Percentiles rank a stretch among this genome's conserved stretches.
phyloP scores from a whole-genome alignment of 495 filamentous ascomycete genomes.

The Neurospora sp. region DNA sequence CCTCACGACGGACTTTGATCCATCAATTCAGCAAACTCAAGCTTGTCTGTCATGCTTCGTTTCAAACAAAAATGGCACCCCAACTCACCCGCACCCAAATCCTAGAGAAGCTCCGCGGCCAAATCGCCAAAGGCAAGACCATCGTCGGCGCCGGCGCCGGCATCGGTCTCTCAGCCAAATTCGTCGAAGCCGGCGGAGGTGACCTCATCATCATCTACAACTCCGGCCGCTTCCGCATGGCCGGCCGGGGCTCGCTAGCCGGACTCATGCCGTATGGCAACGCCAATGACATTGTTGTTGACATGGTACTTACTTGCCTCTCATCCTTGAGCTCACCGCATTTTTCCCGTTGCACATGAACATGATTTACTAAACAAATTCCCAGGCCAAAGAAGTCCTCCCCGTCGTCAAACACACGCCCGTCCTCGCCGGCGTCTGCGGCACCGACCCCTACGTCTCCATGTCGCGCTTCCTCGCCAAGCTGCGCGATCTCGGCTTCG shows the following conservation, averaged over 20 bases:
- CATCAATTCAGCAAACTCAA: background rate
- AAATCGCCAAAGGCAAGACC: conserved; percentile 40
- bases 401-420: conserved; percentile 50
- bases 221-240: conserved; percentile 64
- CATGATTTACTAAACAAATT: too few species aligned
- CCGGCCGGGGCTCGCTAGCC: conserved; percentile 57
- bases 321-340: background rate
- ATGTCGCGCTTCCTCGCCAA: conserved; percentile 48
- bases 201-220: conserved; percentile 68
- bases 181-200: conserved; percentile 53
- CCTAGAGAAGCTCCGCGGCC: conserved; percentile 41
- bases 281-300: conserved; percentile 57
- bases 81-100: conserved; percentile 43
- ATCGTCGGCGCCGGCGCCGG: conserved; percentile 62
- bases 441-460: conserved; percentile 52
- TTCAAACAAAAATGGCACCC: conserved; percentile 18
- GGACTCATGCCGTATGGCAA: conserved; percentile 65
- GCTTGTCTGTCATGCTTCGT: background rate
- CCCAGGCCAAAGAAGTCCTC: conserved; percentile 45
- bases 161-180: conserved; percentile 65
- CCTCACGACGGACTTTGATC: background rate
- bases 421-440: conserved; percentile 58
- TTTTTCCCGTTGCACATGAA: background rate
- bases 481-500: conserved; percentile 49
- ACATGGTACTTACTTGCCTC: conserved; percentile 41